Evolutionary conservation across 73 alveolate genomes (phyloP).

Genomic region (Tetrahymena thermophila): DNA sequence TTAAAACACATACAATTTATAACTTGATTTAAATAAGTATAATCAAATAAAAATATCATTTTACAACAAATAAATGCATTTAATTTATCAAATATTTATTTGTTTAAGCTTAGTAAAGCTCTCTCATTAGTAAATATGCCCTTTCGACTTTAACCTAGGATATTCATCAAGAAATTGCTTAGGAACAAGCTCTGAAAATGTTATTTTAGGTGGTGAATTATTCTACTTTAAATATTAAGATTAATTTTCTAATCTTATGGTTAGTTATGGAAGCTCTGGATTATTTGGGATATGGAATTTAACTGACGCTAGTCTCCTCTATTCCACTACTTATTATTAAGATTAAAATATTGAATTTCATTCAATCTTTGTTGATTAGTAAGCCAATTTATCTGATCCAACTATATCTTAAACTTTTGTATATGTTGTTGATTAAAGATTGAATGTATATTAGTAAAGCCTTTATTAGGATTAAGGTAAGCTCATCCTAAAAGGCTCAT

Average conservation of each 20-base stretch:
- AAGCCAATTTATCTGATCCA: neutral
- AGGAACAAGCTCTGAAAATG: neutral
- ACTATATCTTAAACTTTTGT: neutral
- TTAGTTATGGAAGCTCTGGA: neutral
- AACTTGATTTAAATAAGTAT: no score
- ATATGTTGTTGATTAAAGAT: neutral
- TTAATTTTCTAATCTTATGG: neutral
- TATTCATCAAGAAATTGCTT: neutral
- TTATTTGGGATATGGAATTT: neutral
- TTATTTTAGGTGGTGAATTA: neutral
- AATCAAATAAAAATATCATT: no score
- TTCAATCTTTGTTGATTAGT: neutral
- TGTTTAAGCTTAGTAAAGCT: neutral
- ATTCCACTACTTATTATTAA: neutral
- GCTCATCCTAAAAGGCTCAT: neutral
- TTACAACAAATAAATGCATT: neutral
- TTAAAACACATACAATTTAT: no score
- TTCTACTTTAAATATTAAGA: neutral
- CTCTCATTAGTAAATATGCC: neutral
- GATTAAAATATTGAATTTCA: neutral
- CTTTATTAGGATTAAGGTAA: neutral
- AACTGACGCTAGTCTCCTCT: neutral
- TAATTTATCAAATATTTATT: no score
- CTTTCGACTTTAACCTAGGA: neutral
- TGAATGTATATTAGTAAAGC: neutral